These are phyloP conservation scores for Lactarius trivialis DNA, from an alignment of 768 basidiomycete species.

Conservation along the genomic window DNA sequence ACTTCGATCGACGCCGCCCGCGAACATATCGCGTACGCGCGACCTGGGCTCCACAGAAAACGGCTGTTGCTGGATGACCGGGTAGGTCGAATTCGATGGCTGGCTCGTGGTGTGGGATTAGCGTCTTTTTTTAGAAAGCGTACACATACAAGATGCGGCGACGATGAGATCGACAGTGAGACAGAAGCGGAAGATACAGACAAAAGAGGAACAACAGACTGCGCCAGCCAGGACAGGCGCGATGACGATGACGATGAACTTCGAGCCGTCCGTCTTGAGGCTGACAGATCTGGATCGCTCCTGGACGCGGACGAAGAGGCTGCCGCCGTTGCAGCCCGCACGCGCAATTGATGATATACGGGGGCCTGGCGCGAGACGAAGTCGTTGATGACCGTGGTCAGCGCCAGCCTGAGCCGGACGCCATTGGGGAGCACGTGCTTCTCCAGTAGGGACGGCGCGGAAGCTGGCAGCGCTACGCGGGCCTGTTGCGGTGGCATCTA, in stretches of 20 bases:
- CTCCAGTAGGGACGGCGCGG: slow-evolving; percentile 29
- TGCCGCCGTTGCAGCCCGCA: slow-evolving; percentile 19
- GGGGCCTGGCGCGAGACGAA: slow-evolving; percentile 69
- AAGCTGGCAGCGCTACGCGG: slow-evolving; percentile 25
- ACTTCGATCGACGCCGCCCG: slow-evolving; percentile 53
- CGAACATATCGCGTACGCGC: slow-evolving; percentile 48
- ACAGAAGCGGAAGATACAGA: slow-evolving; percentile 24
- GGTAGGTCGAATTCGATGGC: background rate
- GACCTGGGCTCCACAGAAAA: slow-evolving; percentile 26
- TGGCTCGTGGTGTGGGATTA: slow-evolving; percentile 23
- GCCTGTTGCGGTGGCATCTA: slow-evolving; percentile 42
- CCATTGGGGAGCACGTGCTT: slow-evolving; percentile 72
- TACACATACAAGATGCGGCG: slow-evolving; percentile 29
- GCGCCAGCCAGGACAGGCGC: background rate
- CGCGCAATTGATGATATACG: slow-evolving; percentile 24
- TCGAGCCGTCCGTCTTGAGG: slow-evolving; percentile 24
- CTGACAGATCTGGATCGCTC: slow-evolving; percentile 25
- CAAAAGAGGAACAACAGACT: slow-evolving; percentile 25
- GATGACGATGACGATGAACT: slow-evolving; percentile 20
- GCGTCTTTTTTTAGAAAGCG: slow-evolving; percentile 8
- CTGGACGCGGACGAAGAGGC: slow-evolving; percentile 19
- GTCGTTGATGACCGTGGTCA: slow-evolving; percentile 76
- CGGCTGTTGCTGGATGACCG: slow-evolving; percentile 12
- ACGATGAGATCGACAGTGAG: background rate
- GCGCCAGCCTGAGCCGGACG: slow-evolving; percentile 67